A percentile compares a stretch with the other conserved stretches of the same genome.
Evolutionary conservation across 192 early-diverging fungal species (phyloP).

Genomic region (Phycomyces blakesleeanus): DNA sequence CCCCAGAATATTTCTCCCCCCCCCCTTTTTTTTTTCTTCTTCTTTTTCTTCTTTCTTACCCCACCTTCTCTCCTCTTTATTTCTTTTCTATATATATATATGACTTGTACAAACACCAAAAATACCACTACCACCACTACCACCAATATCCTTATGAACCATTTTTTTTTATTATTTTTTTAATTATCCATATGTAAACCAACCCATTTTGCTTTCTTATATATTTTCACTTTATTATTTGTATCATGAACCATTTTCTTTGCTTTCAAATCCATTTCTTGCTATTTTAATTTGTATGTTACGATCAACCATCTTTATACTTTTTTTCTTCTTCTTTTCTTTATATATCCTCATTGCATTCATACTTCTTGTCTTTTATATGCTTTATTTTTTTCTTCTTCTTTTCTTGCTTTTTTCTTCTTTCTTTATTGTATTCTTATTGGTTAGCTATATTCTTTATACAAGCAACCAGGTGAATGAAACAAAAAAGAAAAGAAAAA

Average conservation of each 20-base stretch:
- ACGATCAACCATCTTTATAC: background rate
- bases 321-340: conserved; percentile 3
- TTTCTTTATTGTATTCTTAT: too few relatives aligned
- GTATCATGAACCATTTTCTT: too few relatives aligned
- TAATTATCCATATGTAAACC: conserved; percentile 3
- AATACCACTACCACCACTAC: too few relatives aligned
- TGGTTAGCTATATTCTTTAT: too few relatives aligned
- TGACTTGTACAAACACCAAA: background rate
- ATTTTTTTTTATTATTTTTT: conserved; percentile 3
- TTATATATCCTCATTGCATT: background rate
- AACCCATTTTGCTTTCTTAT: too few relatives aligned
- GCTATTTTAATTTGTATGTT: background rate
- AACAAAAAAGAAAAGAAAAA: too few relatives aligned
- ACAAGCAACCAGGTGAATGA: too few relatives aligned
- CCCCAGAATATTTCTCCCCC: too few relatives aligned
- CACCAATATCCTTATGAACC: background rate
- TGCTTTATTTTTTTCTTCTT: too few relatives aligned
- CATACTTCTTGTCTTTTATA: conserved; percentile 4
- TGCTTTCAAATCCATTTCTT: background rate
- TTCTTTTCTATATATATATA: background rate
- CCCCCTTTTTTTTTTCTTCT: background rate
- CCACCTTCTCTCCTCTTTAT: too few relatives aligned
- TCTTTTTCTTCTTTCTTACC: background rate
- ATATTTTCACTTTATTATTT: too few relatives aligned
- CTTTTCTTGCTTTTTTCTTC: too few relatives aligned